A percentile compares a stretch with the other conserved stretches of the same genome.
phyloP scores from a whole-genome alignment of 192 early-diverging fungal genomes.

The Linnemannia exigua region DNA sequence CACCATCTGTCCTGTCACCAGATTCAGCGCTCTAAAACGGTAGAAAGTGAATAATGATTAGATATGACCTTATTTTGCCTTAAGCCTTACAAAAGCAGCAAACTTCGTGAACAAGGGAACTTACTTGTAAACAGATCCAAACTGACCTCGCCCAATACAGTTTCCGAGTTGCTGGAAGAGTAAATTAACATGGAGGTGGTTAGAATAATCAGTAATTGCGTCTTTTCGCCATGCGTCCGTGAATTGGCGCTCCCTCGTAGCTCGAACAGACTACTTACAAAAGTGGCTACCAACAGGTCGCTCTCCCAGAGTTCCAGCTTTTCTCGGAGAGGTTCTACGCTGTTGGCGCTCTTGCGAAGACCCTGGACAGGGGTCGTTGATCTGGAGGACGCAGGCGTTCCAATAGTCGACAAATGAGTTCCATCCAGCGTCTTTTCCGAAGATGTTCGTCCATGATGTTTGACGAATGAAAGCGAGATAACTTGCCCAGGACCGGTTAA shows the following conservation, averaged over 20 bases:
- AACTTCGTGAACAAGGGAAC: no score
- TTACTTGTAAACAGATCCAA: conserved; percentile 88
- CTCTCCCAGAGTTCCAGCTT: conserved; percentile 54
- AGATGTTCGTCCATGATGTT: conserved; percentile 30
- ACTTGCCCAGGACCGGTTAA: neutral
- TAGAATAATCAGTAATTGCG: neutral
- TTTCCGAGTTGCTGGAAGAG: conserved; percentile 76
- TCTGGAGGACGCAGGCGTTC: conserved; percentile 25
- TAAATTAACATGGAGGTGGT: neutral
- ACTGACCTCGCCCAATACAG: conserved; percentile 92
- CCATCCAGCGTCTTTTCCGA: conserved; percentile 39
- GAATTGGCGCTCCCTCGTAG: no score
- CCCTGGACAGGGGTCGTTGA: conserved; percentile 47
- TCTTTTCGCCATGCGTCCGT: no score
- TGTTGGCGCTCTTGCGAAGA: conserved; percentile 24
- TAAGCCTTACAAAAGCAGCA: no score
- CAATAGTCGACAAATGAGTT: neutral
- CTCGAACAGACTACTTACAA: conserved; percentile 61
- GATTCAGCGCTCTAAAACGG: conserved; percentile 75
- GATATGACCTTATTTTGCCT: neutral
- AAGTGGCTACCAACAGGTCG: conserved; percentile 58
- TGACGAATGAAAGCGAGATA: neutral
- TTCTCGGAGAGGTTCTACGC: conserved; percentile 27
- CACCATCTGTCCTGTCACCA: conserved; percentile 85
- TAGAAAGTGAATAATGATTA: neutral